Evolutionary conservation across 345 rosid genomes (phyloP).

Genomic region (Gossypium stocksii): DNA sequence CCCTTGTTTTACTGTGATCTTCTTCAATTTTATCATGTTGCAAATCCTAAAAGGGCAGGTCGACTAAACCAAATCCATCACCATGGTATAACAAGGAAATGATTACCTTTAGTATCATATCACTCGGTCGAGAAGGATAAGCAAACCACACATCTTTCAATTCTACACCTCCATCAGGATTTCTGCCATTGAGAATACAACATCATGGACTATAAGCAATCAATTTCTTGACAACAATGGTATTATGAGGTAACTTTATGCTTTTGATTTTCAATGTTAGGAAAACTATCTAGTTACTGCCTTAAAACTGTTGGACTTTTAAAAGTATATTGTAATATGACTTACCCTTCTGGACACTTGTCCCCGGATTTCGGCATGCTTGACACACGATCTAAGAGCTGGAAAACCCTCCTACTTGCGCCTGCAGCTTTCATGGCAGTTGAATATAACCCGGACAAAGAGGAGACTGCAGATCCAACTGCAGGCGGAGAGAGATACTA

Average conservation of each 20-base stretch:
- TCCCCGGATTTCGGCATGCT: slow-evolving; percentile 76
- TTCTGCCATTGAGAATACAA: slow-evolving; percentile 35
- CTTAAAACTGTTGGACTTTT: background rate
- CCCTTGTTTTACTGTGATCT: background rate
- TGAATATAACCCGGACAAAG: slow-evolving; percentile 76
- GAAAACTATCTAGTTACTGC: background rate
- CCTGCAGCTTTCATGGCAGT: slow-evolving; percentile 98
- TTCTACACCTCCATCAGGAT: slow-evolving; percentile 87
- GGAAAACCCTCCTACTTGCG: slow-evolving; percentile 88
- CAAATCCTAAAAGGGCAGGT: background rate
- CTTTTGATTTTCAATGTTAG: background rate
- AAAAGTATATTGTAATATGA: slow-evolving; percentile 12
- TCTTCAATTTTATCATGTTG: background rate
- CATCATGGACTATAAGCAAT: background rate
- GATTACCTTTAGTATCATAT: slow-evolving; percentile 83
- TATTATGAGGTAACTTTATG: background rate
- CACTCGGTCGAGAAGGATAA: slow-evolving; percentile 93
- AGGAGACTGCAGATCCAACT: slow-evolving; percentile 90
- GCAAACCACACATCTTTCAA: slow-evolving; percentile 91
- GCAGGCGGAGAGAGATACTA: slow-evolving; percentile 24
- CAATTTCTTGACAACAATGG: background rate
- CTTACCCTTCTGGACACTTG: slow-evolving; percentile 70
- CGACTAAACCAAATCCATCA: background rate
- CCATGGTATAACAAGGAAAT: background rate
- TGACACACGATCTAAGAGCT: slow-evolving; percentile 82